Evolutionary conservation across 768 basidiomycete species (phyloP), one percentile per base, ranked within the genome.

Genomic region (Suillus sp.): DNA sequence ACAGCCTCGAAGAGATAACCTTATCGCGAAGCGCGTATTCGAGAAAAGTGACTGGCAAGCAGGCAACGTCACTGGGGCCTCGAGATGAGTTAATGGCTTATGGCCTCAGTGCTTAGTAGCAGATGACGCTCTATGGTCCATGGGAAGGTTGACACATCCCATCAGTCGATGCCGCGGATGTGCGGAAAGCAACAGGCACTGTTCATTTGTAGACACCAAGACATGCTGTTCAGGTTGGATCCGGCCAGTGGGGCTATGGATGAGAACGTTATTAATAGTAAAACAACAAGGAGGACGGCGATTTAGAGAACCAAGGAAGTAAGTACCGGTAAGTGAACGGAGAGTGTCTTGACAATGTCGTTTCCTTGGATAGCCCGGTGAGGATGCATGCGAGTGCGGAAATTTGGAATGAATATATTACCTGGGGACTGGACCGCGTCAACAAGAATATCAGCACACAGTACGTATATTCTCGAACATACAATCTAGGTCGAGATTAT

Each of bases 91-190:
- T 56, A 40, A 40, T 27, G 38, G 18, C 1, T 57, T 30, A 20
- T 16, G 56, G 56, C 38, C 18, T 38, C 56, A 40, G 38, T 57
- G 27, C 25, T 4, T 27, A 40, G 56, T 47, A 64, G 48, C 42
- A 42, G 32, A 22, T 65, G 30, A 22, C 62, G 55, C 10, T 63
- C 66, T 65, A 62, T 65, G 64, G 58, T 27, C 25, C 70, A 71
- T 73, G 74, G 67, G 72, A 71, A 73, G 59, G 57, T 25, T 61
- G 62, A 61, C 69, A 66, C 62, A 69, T 72, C 64, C 55, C 47
- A 69, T 71, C 62, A 63, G 61, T 62, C 13, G 47, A 43, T 35
- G 68, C 69, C 71, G 68, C 74, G 74, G 74, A 76, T 74, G 73
- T 74, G 68, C 66, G 66, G 66, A 66, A 64, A 53, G 14, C 55